These are phyloP conservation scores for Crucibulum laeve DNA, from an alignment of 768 basidiomycete genomes.

Conservation along the genomic window DNA sequence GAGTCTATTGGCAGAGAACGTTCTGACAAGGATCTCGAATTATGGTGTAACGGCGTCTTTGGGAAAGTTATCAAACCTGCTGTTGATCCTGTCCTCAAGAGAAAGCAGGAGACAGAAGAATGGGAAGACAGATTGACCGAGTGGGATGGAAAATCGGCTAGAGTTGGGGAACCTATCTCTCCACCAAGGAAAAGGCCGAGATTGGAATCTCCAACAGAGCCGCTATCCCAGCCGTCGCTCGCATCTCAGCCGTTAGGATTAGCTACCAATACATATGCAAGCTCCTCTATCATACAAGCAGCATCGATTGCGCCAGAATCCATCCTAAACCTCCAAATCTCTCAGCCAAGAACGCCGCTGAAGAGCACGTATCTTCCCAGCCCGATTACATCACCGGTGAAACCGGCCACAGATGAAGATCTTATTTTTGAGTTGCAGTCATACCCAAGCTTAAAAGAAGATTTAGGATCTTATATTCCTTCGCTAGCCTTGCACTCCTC, in stretches of 20 bases:
- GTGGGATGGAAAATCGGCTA: slow-evolving; percentile 12
- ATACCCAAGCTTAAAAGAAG: too few species aligned
- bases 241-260: not conserved
- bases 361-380: too few species aligned
- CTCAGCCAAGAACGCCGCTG: too few species aligned
- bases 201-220: not conserved
- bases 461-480: too few species aligned
- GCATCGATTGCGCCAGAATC: too few species aligned
- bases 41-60: slow-evolving; percentile 32
- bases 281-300: too few species aligned
- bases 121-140: slow-evolving; percentile 39
- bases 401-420: too few species aligned
- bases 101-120: slow-evolving; percentile 28
- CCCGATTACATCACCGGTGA: too few species aligned
- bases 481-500: too few species aligned
- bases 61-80: slow-evolving; percentile 33
- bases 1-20: slow-evolving; percentile 50
- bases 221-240: not conserved
- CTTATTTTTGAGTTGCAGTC: too few species aligned
- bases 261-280: too few species aligned
- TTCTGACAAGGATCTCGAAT: slow-evolving; percentile 44
- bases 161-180: not conserved
- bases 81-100: slow-evolving; percentile 31
- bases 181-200: not conserved
- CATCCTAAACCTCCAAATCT: too few species aligned